Base-by-base conservation (phyloP, 768 basidiomycete species). In the Cyathus striatus region DNA sequence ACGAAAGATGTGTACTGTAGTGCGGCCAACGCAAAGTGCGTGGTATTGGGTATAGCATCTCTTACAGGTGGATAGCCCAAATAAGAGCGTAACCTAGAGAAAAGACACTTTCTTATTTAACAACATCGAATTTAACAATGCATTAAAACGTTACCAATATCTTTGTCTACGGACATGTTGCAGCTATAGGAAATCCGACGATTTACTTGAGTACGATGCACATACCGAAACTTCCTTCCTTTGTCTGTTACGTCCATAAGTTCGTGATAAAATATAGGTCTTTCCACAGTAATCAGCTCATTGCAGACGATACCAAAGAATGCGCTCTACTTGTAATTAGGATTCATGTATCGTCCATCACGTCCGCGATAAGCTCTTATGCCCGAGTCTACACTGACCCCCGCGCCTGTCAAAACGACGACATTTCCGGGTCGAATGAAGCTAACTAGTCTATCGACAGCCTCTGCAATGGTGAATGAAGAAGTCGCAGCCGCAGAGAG, bases 311-410 rank as follows among this genome's bases (percentile, higher is more conserved):
- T 13, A 22, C 17, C 40, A 46, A 16, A 20, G 43, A 16, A 27
- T 48, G 32, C n/a, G 43, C 33, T 41, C 44, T 23, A 89, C 87
- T 81, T 84, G 70, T 88, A 90, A 60, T 90, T 85, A n/a, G 86
- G 88, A 54, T 91, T 89, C 79, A 88, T 79, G 62, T 91, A 91
- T 49, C 83, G 69, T 13, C 93, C 93, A 55, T 94, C 88, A 47
- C 70, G 59, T 27, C 93, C 93, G 44, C 93, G 70, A 63, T 97
- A 96, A n/a, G 93, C 92, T 50, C 90, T 73, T 47, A 98, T 95
- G 35, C 95, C 95, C 21, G 87, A 90, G 61, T 97, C 95, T 22
- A 97, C 93, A 59, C 87, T 90, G 50, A 96, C 89, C 5, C 95
- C 95, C 0, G 95, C 95, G 2, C 93, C 93, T 0, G 91, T 93